phyloP scores from a whole-genome alignment of 768 basidiomycete species.

The Galerina sulciceps region DNA sequence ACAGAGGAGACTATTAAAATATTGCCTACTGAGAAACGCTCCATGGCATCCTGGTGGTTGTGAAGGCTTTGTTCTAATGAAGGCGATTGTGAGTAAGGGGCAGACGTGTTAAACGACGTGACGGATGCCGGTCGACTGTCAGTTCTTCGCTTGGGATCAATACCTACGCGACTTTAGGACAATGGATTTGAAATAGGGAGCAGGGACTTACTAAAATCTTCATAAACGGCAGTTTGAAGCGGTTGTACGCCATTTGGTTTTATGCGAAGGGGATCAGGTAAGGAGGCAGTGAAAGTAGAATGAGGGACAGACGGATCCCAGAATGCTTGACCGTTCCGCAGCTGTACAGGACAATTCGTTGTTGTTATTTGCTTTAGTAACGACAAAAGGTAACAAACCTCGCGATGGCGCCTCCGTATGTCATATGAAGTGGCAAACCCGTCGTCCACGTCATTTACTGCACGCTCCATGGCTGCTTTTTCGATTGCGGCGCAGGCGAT shows the following conservation, averaged over 20 bases:
- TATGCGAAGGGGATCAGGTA: slow-evolving; percentile 91
- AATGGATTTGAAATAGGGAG: slow-evolving; percentile 4
- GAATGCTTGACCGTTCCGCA: slow-evolving; percentile 76
- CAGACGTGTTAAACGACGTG: slow-evolving; percentile 60
- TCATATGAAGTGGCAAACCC: slow-evolving; percentile 84
- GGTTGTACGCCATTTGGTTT: slow-evolving; percentile 80
- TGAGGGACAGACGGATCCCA: slow-evolving; percentile 84
- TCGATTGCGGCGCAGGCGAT: slow-evolving; percentile 93
- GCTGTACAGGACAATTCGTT: slow-evolving; percentile 35
- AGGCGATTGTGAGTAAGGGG: slow-evolving; percentile 65
- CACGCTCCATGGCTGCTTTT: slow-evolving; percentile 97
- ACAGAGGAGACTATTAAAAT: not conserved
- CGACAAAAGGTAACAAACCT: slow-evolving; percentile 48
- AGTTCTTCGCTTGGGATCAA: slow-evolving; percentile 60
- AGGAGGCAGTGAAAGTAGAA: slow-evolving; percentile 67
- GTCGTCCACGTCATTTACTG: slow-evolving; percentile 91
- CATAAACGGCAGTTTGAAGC: slow-evolving; percentile 88
- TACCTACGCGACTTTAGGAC: slow-evolving; percentile 34
- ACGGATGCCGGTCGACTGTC: slow-evolving; percentile 75
- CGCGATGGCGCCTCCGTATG: slow-evolving; percentile 82
- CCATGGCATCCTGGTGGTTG: slow-evolving; percentile 84
- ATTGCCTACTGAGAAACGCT: slow-evolving; percentile 75
- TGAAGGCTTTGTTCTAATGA: slow-evolving; percentile 59
- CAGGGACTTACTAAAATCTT: slow-evolving; percentile 78
- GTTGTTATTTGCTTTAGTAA: not conserved